A percentile compares a stretch with the other conserved stretches of the same genome.
phyloP scores from a whole-genome alignment of 805 yeast genomes.

The Teunomyces aglyptinius region DNA sequence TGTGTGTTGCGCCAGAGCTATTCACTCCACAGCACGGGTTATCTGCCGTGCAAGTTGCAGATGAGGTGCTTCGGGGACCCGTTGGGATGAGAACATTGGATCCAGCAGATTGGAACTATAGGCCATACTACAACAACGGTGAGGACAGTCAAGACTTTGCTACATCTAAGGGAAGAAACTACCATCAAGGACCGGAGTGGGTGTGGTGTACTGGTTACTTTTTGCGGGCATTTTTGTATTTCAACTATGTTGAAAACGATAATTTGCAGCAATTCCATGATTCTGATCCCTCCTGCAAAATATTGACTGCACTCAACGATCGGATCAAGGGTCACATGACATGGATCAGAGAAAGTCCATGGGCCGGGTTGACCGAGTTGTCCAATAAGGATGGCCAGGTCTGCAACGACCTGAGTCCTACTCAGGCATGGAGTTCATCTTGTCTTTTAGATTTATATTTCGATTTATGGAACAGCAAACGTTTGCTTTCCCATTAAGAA shows the following conservation, averaged over 20 bases:
- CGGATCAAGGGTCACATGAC: slow-evolving; percentile 62
- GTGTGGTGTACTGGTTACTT: slow-evolving; percentile 90
- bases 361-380: slow-evolving; percentile 94
- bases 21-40: slow-evolving; percentile 63
- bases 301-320: slow-evolving; percentile 57
- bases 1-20: slow-evolving; percentile 92
- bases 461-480: slow-evolving; percentile 47
- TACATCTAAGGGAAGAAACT: slow-evolving; percentile 91
- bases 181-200: slow-evolving; percentile 99
- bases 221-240: slow-evolving; percentile 67
- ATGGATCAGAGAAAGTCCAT: slow-evolving; percentile 73
- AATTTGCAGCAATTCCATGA: slow-evolving; percentile 20
- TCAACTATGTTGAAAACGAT: slow-evolving; percentile 44
- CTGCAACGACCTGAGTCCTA: slow-evolving; percentile 87
- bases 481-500: background rate
- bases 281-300: slow-evolving; percentile 43
- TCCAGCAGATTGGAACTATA: slow-evolving; percentile 86
- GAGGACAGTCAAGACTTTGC: slow-evolving; percentile 85
- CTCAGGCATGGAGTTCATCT: slow-evolving; percentile 96
- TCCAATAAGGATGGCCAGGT: slow-evolving; percentile 83
- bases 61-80: slow-evolving; percentile 75
- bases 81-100: slow-evolving; percentile 90
- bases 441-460: slow-evolving; percentile 77
- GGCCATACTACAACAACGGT: slow-evolving; percentile 83
- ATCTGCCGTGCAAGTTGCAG: slow-evolving; percentile 70